Base-by-base conservation (phyloP, 1,284 basidiomycete genomes). In the Ganoderma lucidum region DNA sequence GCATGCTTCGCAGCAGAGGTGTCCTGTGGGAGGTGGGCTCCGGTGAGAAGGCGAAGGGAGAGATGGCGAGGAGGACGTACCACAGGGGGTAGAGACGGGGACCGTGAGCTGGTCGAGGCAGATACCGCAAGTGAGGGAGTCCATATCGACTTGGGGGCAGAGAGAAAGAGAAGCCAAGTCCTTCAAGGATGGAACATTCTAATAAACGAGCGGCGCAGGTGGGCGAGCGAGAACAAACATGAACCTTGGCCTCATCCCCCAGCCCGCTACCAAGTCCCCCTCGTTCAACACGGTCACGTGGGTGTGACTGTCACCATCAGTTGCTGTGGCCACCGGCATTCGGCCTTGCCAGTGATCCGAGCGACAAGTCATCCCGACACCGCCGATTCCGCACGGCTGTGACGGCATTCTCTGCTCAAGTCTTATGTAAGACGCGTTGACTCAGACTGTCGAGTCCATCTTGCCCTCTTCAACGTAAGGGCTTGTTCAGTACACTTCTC, bases 51-150 rank as follows among this genome's bases (percentile, higher is more conserved):
- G 39, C 2, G 62, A n/a, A 32, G 15, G 28, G n/a, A 14, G 4
- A 19, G 28, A 19, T 6, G 58, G 12, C 35, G 39, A 42, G 17
- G 15, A 51, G 23, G 39, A 78, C 84, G 70, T 70, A 90, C 90
- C 90, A 73, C 91, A 92, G 1, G 90, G 90, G 1, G 87, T 82
- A 58, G 81, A 86, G 2, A 90, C 86, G 0, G 90, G 90, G 12
- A 83, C 81, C 56, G 82, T 84, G 69, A 88, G 79, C 3, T 74
- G 73, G 10, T 85, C 84, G 19, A 92, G 81, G 71, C 90, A 92
- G 68, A 92, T 90, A n/a, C 85, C 83, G 80, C 90, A 91, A 48
- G 85, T 73, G 64, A 78, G 78, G 9, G 69, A 75, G 45, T 81
- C 75, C 85, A 87, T 85, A 51, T 56, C 59, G 55, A 32, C n/a